phyloP scores from a whole-genome alignment of 2,329 filamentous ascomycete genomes.

The Catunica adiposa region DNA sequence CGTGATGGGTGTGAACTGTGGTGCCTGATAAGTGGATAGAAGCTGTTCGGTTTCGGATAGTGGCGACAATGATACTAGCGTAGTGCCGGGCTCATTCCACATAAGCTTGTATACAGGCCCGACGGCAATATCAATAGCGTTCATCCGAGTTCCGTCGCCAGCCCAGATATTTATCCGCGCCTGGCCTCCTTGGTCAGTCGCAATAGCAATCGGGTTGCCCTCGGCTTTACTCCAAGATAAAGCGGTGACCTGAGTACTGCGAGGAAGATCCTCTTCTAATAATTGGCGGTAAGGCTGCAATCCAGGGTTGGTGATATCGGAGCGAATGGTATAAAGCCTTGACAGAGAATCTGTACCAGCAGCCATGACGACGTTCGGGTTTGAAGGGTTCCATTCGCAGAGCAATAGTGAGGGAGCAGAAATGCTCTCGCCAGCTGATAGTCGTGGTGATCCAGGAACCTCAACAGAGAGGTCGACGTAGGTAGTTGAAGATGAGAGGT shows the following conservation, averaged over 20 bases:
- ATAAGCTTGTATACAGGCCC: conserved; percentile 45
- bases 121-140: conserved; percentile 40
- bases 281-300: conserved; percentile 30
- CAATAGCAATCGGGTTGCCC: conserved; percentile 39
- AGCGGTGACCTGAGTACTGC: conserved; percentile 37
- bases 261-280: conserved; percentile 36
- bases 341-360: conserved; percentile 54
- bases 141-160: conserved; percentile 33
- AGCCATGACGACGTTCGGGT: conserved; percentile 49
- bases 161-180: conserved; percentile 40
- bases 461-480: conserved; percentile 38
- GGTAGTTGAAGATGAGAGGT: conserved; percentile 41
- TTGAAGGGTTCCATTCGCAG: conserved; percentile 51
- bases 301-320: conserved; percentile 26
- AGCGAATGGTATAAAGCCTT: conserved; percentile 48
- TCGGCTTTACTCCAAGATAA: conserved; percentile 41
- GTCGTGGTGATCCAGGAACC: conserved; percentile 16
- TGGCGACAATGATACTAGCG: conserved; percentile 37
- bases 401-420: conserved; percentile 46
- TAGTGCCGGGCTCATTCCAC: conserved; percentile 40
- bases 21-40: conserved; percentile 16
- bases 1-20: conserved; percentile 24
- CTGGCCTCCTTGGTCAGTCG: conserved; percentile 35
- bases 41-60: conserved; percentile 28
- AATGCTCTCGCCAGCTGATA: conserved; percentile 14